Percentiles rank a stretch among this genome's conserved stretches.
Conservation (phyloP, 345 rosid species). For the Lepidium africanum region DNA sequence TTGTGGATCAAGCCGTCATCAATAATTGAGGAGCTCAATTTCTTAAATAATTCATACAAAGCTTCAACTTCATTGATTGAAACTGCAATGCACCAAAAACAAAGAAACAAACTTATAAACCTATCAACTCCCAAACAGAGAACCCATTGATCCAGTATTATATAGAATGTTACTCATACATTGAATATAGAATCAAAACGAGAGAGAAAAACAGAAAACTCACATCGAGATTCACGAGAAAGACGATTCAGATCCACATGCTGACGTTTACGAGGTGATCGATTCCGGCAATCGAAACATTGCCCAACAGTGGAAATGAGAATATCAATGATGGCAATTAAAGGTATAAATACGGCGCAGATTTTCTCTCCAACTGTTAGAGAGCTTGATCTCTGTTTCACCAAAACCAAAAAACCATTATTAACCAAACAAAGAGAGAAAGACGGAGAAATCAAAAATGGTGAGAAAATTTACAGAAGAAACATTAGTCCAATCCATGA, state of each 20-base stretch:
- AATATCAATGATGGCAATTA: conserved; percentile 44
- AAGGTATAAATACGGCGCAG: conserved; percentile 55
- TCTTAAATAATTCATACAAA: conserved; percentile 60
- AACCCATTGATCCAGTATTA: background rate
- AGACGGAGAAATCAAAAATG: background rate
- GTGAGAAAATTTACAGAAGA: conserved; percentile 13
- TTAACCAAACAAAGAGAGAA: background rate
- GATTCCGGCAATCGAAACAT: conserved; percentile 37
- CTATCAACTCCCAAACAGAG: background rate
- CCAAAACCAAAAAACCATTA: background rate
- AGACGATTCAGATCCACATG: conserved; percentile 44
- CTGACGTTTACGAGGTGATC: background rate
- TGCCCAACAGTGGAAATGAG: conserved; percentile 29
- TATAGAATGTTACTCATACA: background rate
- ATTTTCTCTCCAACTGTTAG: conserved; percentile 55
- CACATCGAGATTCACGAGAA: conserved; percentile 57
- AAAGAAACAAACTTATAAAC: background rate
- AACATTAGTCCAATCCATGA: conserved; percentile 17
- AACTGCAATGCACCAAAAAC: conserved; percentile 33
- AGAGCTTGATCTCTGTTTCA: conserved; percentile 45
- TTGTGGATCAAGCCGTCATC: conserved; percentile 75
- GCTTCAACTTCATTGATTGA: conserved; percentile 72
- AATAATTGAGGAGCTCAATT: conserved; percentile 52
- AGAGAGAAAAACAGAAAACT: background rate
- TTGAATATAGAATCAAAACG: background rate